These are phyloP conservation scores for Phytophthora foliorum DNA, from an alignment of 352 stramenopile species.

Conservation along the genomic window DNA sequence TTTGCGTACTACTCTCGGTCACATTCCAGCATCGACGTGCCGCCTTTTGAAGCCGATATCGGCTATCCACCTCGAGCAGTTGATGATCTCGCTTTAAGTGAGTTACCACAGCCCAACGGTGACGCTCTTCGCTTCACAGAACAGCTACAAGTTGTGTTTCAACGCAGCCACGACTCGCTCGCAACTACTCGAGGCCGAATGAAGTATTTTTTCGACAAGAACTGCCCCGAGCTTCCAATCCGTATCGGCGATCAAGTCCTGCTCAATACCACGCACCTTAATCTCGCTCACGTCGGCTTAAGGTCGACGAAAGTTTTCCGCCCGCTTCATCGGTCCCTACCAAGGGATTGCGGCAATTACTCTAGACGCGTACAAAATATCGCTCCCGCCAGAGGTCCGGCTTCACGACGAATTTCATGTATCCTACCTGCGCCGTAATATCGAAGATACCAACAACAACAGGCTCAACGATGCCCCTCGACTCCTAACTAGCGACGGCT, in stretches of 20 bases:
- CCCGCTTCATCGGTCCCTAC: slow-evolving; percentile 10
- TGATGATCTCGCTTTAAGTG: not conserved
- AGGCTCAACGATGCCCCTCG: not conserved
- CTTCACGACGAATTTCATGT: slow-evolving; percentile 14
- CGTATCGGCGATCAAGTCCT: not conserved
- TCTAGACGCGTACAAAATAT: not conserved
- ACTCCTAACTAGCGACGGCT: not conserved
- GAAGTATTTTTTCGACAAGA: slow-evolving; percentile 2
- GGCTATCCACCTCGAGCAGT: slow-evolving; percentile 1
- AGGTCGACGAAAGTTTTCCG: slow-evolving; percentile 5
- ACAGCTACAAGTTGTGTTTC: not conserved
- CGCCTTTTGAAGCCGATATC: slow-evolving; percentile 20
- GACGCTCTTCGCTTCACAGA: not conserved
- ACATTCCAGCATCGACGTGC: slow-evolving; percentile 16
- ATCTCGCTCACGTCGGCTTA: slow-evolving; percentile 5
- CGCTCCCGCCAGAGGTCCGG: slow-evolving; percentile 1
- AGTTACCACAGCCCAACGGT: not conserved
- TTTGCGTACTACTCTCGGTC: slow-evolving; percentile 9
- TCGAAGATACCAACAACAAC: slow-evolving; percentile 4
- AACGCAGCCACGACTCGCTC: not conserved
- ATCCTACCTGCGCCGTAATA: not conserved
- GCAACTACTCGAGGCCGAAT: not conserved
- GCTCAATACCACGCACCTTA: not conserved
- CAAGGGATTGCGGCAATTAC: not conserved
- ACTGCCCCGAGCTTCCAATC: not conserved